phyloP scores from a whole-genome alignment of 2,329 filamentous ascomycete species.

The Aspergillus proliferans region DNA sequence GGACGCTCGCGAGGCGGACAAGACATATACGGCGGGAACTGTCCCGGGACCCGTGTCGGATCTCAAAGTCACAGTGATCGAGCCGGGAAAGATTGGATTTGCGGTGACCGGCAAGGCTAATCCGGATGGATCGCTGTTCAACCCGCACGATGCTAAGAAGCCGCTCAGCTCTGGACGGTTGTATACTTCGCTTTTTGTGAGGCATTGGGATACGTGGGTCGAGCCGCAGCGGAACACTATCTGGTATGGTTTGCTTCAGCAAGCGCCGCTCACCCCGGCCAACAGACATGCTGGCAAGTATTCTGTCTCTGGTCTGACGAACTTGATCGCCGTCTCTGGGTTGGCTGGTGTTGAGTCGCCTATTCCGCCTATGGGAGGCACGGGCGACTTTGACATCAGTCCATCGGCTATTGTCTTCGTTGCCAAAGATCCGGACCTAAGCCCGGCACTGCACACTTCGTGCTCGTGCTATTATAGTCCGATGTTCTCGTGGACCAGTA shows the following conservation, averaged over 20 bases:
- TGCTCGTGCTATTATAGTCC: constrained; percentile 42
- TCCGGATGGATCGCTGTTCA: constrained; percentile 43
- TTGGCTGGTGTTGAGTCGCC: constrained; percentile 40
- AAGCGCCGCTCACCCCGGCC: constrained; percentile 30
- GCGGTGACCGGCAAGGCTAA: constrained; percentile 44
- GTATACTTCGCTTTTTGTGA: constrained; percentile 47
- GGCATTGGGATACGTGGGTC: constrained; percentile 49
- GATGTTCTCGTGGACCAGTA: constrained; percentile 37
- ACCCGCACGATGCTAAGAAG: constrained; percentile 45
- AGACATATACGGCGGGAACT: constrained; percentile 40
- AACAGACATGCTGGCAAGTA: constrained; percentile 34
- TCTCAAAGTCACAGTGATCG: constrained; percentile 39
- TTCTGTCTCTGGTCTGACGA: constrained; percentile 37
- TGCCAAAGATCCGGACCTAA: constrained; percentile 40
- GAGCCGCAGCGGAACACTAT: constrained; percentile 45
- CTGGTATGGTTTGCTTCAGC: constrained; percentile 44
- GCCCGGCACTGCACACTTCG: constrained; percentile 43
- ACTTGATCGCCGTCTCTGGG: constrained; percentile 36
- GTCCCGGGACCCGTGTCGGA: constrained; percentile 42
- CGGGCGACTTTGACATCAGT: constrained; percentile 43
- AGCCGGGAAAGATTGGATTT: constrained; percentile 39
- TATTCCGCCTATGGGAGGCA: constrained; percentile 44
- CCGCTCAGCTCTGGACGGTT: constrained; percentile 41
- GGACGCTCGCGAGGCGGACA: constrained; percentile 34
- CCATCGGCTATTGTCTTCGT: constrained; percentile 41